These are phyloP conservation scores for Fusarium redolens DNA, from an alignment of 2,329 filamentous ascomycete species.

Conservation along the genomic window DNA sequence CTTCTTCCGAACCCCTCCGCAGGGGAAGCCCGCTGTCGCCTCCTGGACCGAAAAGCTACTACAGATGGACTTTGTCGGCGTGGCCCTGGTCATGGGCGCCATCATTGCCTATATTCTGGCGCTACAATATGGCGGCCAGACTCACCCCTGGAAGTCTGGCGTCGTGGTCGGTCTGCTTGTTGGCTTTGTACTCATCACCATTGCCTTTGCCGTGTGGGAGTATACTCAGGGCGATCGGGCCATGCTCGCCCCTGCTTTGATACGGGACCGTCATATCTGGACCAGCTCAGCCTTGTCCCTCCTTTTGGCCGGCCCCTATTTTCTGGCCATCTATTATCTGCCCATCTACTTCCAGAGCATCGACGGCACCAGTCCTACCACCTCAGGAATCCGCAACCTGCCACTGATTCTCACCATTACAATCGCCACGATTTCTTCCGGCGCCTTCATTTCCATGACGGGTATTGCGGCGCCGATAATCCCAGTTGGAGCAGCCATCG, in stretches of 20 bases:
- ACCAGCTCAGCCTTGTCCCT: no score
- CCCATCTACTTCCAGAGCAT: neutral
- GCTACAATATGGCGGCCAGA: constrained; percentile 59
- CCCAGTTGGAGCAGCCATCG: neutral
- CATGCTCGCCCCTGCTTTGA: no score
- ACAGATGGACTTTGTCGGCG: constrained; percentile 60
- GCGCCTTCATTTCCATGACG: neutral
- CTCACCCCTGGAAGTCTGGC: constrained; percentile 54
- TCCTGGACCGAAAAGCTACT: constrained; percentile 56
- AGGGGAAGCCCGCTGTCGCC: constrained; percentile 50
- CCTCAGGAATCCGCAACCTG: neutral
- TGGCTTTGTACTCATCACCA: constrained; percentile 41
- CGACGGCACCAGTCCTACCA: neutral
- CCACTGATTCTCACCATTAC: neutral
- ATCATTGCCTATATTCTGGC: constrained; percentile 58
- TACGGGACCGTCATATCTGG: no score
- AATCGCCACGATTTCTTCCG: neutral
- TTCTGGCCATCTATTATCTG: neutral
- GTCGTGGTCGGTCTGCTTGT: constrained; percentile 57
- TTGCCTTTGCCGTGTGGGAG: constrained; percentile 49
- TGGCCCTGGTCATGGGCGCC: constrained; percentile 56
- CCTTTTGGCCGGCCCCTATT: no score
- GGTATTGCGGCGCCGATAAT: neutral
- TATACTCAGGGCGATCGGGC: neutral
- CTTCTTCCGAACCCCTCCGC: constrained; percentile 55